phyloP scores from a whole-genome alignment of 2,329 filamentous ascomycete genomes.

The Diaporthe eres region DNA sequence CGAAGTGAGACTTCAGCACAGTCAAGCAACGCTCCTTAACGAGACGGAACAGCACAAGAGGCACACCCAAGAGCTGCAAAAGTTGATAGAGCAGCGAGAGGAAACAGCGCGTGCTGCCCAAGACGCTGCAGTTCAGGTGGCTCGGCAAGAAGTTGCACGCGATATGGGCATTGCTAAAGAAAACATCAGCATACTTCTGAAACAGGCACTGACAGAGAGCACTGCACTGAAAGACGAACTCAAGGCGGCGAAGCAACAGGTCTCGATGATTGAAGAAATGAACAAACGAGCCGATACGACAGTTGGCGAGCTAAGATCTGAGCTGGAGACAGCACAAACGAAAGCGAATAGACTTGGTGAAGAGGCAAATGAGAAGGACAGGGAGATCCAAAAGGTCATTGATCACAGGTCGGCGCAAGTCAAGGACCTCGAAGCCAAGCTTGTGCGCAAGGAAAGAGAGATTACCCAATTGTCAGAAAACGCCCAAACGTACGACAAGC shows the following conservation, averaged over 20 bases:
- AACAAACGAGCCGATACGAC: conserved; percentile 26
- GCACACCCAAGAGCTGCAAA: conserved; percentile 42
- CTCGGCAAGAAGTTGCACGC: conserved; percentile 51
- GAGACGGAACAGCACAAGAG: conserved; percentile 43
- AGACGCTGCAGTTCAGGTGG: conserved; percentile 48
- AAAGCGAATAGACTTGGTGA: not conserved
- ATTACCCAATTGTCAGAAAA: conserved; percentile 29
- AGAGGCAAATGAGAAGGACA: not conserved
- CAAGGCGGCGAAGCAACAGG: conserved; percentile 45
- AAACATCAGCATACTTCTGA: conserved; percentile 47
- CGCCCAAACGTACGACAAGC: conserved; percentile 27
- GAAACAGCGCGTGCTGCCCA: conserved; percentile 34
- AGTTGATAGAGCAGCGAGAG: conserved; percentile 44
- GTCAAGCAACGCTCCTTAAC: conserved; percentile 35
- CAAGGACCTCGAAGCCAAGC: conserved; percentile 14
- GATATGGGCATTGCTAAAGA: conserved; percentile 47
- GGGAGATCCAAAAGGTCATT: not conserved
- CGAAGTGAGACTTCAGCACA: conserved; percentile 42
- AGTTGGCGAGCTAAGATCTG: conserved; percentile 30
- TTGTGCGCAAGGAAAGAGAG: conserved; percentile 25
- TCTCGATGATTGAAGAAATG: conserved; percentile 41
- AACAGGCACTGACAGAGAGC: conserved; percentile 45
- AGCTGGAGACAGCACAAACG: conserved; percentile 21
- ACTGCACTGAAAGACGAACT: conserved; percentile 48
- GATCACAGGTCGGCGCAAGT: conserved; percentile 18